A percentile compares a stretch with the other conserved stretches of the same genome.
phyloP scores from a whole-genome alignment of 2,329 filamentous ascomycete genomes.

The Fusarium azukiicola region DNA sequence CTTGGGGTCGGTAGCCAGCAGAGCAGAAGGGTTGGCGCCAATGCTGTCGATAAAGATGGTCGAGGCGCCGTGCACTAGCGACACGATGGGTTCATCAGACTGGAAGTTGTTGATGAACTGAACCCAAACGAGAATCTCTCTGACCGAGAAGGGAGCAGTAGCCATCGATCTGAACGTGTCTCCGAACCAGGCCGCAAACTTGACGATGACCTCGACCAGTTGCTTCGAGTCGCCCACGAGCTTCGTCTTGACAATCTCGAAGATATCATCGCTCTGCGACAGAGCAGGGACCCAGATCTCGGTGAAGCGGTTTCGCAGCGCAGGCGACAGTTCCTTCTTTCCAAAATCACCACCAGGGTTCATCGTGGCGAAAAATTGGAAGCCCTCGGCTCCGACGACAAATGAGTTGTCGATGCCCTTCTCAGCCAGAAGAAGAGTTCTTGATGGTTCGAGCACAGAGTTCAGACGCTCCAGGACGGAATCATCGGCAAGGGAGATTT shows the following conservation, averaged over 20 bases:
- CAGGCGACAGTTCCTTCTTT: constrained; percentile 97
- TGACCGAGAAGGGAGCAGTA: constrained; percentile 90
- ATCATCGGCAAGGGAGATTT: constrained; percentile 98
- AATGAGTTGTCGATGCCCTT: constrained; percentile 93
- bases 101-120: constrained; percentile 90
- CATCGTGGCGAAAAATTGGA: constrained; percentile 99
- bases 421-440: constrained; percentile 94
- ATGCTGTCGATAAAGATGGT: constrained; percentile 98
- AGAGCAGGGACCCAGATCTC: constrained; percentile 98
- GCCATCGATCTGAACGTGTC: constrained; percentile 87
- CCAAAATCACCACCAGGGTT: constrained; percentile 99
- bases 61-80: constrained; percentile 90
- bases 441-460: constrained; percentile 94
- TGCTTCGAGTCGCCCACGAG: constrained; percentile 76
- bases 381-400: constrained; percentile 87
- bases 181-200: constrained; percentile 97
- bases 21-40: constrained; percentile 95
- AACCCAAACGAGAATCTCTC: constrained; percentile 96
- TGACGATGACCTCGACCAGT: constrained; percentile 86
- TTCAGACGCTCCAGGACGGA: constrained; percentile 98
- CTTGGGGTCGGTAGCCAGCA: constrained; percentile 86
- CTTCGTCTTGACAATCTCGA: constrained; percentile 92
- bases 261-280: constrained; percentile 90
- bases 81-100: constrained; percentile 67
- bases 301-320: constrained; percentile 96